Conservation (phyloP, 1,284 basidiomycete species). For the Cryptococcus sp. region DNA sequence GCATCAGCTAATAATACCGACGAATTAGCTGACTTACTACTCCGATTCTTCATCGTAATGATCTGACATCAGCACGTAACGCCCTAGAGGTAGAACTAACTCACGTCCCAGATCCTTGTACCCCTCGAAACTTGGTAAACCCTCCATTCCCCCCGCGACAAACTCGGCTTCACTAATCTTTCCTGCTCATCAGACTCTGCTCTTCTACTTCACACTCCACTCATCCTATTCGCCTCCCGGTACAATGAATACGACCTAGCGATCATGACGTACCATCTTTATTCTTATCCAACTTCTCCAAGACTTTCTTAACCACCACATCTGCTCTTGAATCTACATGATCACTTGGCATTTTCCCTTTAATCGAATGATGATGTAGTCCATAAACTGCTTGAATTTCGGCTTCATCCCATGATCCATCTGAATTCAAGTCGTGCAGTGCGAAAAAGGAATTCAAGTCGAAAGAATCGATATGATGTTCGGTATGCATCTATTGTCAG, state of each 20-base stretch:
- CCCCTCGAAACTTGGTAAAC: constrained; percentile 80
- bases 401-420: constrained; percentile 65
- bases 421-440: constrained; percentile 85
- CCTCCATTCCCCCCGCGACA: constrained; percentile 64
- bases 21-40: constrained; percentile 39
- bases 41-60: constrained; percentile 52
- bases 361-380: constrained; percentile 89
- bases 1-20: neutral
- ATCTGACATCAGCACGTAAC: constrained; percentile 14
- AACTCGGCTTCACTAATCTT: constrained; percentile 77
- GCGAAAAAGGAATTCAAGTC: constrained; percentile 48
- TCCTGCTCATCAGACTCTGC: constrained; percentile 36
- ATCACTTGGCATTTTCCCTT: constrained; percentile 75
- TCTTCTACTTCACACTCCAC: neutral
- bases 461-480: constrained; percentile 48
- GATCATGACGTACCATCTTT: constrained; percentile 55
- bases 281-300: constrained; percentile 71
- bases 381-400: constrained; percentile 91
- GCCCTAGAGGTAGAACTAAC: constrained; percentile 9
- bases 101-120: constrained; percentile 88
- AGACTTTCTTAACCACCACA: constrained; percentile 69
- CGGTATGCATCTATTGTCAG: constrained; percentile 40
- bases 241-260: too few relatives aligned
- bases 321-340: constrained; percentile 82
- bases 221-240: too few relatives aligned